Base-by-base conservation (phyloP, 768 basidiomycete species). In the Podaxis sp. region DNA sequence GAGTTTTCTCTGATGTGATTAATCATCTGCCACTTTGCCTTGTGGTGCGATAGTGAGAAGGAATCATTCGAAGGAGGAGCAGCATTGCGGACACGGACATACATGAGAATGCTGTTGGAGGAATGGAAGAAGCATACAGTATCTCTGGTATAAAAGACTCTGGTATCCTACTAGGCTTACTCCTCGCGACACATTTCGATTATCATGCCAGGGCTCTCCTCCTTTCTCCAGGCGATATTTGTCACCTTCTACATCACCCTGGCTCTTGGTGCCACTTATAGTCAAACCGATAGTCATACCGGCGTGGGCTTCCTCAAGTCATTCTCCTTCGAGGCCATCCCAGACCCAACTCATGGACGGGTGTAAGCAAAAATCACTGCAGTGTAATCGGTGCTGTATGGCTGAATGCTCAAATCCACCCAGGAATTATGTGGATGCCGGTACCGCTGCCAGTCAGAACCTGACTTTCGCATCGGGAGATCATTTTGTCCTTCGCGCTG, bases 401-500 rank as follows among this genome's bases (percentile, higher is more conserved):
- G n/a, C 19, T 22, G 26, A 9, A 15, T 19, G 22, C 48, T 22
- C 44, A 26, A 55, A 42, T 36, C 7, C n/a, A 58, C 28, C 19
- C 26, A 82, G 81, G 12, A 80, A 79, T 64, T 81, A 82, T 64
- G 81, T 81, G 53, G 71, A 79, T 58, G 72, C 80, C 59, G 70
- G 72, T 2, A 85, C 84, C 0, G 88, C 89, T 0, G 63, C 76
- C 26, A 72, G 75, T 12, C 70, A 80, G 54, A 88, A 89, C 67
- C 69, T 92, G 54, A 88, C 86, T 2, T 87, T 76, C 63, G 77
- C 86, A 2, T 79, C 78, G 15, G 79, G 77, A 15, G 76, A 83
- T 68, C 76, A 76, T 55, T 84, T 88, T 69, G 75, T 87, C 63
- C 71, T 88, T 54, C 82, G 87, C 33, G 80, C 83, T 6, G 87